Percentiles rank a stretch among this genome's conserved stretches.
Conservation (phyloP, 768 basidiomycete species). For the Leucosporidium creatinivorum region DNA sequence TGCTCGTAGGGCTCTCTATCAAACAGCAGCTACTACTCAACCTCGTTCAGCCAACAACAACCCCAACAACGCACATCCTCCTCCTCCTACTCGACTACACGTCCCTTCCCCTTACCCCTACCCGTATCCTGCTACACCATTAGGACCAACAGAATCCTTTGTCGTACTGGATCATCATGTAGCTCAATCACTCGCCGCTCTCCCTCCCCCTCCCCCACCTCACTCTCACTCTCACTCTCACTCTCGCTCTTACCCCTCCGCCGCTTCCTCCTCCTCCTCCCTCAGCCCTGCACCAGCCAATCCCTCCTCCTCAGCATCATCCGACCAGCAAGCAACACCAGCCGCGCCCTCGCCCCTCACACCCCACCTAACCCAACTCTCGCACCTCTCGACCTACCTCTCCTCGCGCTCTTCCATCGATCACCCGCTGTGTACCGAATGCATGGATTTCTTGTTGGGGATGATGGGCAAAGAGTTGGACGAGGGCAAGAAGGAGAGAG, state of each 20-base stretch:
- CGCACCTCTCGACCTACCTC: slow-evolving; percentile 38
- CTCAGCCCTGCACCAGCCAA: slow-evolving; percentile 46
- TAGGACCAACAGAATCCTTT: slow-evolving; percentile 52
- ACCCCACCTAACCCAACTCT: slow-evolving; percentile 29
- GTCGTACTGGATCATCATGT: slow-evolving; percentile 48
- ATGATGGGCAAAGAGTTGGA: slow-evolving; percentile 62
- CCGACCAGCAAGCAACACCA: not conserved
- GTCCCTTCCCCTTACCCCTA: slow-evolving; percentile 1
- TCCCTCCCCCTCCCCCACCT: slow-evolving; percentile 35
- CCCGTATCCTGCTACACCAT: not conserved
- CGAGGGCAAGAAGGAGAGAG: slow-evolving; percentile 72
- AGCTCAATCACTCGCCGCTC: slow-evolving; percentile 54
- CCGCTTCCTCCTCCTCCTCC: slow-evolving; percentile 37
- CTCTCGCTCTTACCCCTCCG: slow-evolving; percentile 20
- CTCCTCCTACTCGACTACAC: not conserved
- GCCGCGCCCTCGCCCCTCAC: slow-evolving; percentile 39
- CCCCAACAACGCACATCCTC: not conserved
- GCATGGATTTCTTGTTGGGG: slow-evolving; percentile 70
- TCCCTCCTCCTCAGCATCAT: slow-evolving; percentile 58
- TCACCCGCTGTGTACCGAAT: slow-evolving; percentile 81
- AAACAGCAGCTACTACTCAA: slow-evolving; percentile 35
- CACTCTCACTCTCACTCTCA: slow-evolving; percentile 42
- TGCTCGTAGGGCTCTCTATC: slow-evolving; percentile 1
- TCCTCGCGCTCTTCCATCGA: slow-evolving; percentile 42
- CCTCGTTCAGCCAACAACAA: slow-evolving; percentile 42